Base-by-base conservation (phyloP, 805 yeast species). In the Wickerhamiella sorbophila region DNA sequence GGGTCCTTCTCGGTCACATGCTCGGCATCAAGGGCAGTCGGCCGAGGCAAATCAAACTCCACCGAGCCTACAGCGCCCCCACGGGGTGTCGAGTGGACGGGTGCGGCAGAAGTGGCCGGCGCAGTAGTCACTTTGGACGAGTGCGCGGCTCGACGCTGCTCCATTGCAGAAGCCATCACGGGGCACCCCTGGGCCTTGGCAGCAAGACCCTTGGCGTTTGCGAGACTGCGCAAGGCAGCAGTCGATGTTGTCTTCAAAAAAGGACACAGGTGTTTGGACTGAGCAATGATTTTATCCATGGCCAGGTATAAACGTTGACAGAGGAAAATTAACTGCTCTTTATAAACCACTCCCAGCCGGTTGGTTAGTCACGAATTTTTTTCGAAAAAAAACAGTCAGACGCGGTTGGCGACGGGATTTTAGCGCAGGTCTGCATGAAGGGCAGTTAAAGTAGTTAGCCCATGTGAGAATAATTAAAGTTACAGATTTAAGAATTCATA, bases 401-500 rank as follows among this genome's bases (percentile, higher is more conserved):
- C n/a, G n/a, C n/a, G n/a, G n/a, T n/a, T n/a, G n/a, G n/a, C n/a
- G n/a, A n/a, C n/a, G n/a, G n/a, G n/a, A n/a, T n/a, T n/a, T n/a
- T n/a, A n/a, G n/a, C n/a, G n/a, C n/a, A n/a, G n/a, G n/a, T n/a
- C n/a, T n/a, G n/a, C n/a, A n/a, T n/a, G n/a, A n/a, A n/a, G n/a
- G n/a, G n/a, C n/a, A n/a, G n/a, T n/a, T n/a, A n/a, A n/a, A n/a
- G n/a, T n/a, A n/a, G n/a, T n/a, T n/a, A n/a, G n/a, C n/a, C n/a
- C n/a, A n/a, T n/a, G n/a, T n/a, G n/a, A n/a, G n/a, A n/a, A n/a
- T n/a, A n/a, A n/a, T n/a, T n/a, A n/a, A n/a, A n/a, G n/a, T n/a
- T n/a, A n/a, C n/a, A n/a, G 8, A 15, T 15, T 46, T 69, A 86
- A 53, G 94, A 81, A 77, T 88, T 88, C 94, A 91, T 87, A 70